Conservation (phyloP, 2,329 filamentous ascomycete genomes). For the Pestalotiopsis sp. region DNA sequence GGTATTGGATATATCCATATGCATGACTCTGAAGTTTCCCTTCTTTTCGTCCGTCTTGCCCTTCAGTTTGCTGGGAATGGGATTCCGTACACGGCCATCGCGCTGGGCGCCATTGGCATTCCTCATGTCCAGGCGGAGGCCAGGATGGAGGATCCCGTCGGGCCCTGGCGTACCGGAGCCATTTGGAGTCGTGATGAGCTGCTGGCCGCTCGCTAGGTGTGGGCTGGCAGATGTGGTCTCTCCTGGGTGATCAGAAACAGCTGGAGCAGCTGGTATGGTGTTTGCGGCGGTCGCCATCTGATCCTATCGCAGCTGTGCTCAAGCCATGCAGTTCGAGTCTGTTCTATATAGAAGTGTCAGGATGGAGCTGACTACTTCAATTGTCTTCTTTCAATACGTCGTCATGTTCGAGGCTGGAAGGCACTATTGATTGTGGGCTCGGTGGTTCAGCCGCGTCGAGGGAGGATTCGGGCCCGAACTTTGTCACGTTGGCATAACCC, state of each 20-base stretch:
- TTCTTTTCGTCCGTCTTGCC: conserved; percentile 58
- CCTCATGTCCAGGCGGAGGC: conserved; percentile 16
- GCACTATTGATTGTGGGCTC: not conserved
- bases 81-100: conserved; percentile 57
- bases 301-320: not conserved
- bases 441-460: not conserved
- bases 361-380: not conserved
- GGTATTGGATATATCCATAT: conserved; percentile 54
- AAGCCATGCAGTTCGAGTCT: not conserved
- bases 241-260: not conserved
- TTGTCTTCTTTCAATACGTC: not conserved
- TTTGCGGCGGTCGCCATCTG: conserved; percentile 10
- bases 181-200: not conserved
- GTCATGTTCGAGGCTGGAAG: conserved; percentile 3
- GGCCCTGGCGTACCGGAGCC: not conserved
- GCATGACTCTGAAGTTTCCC: conserved; percentile 66
- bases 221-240: not conserved
- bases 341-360: not conserved
- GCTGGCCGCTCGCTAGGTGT: not conserved
- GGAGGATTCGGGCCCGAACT: not conserved
- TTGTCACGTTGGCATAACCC: not conserved
- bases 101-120: conserved; percentile 25
- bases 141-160: conserved; percentile 11
- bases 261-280: conserved; percentile 4
- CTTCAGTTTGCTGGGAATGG: conserved; percentile 64